Conservation (phyloP, 139 green algal genomes). For the Closterium sp. region DNA sequence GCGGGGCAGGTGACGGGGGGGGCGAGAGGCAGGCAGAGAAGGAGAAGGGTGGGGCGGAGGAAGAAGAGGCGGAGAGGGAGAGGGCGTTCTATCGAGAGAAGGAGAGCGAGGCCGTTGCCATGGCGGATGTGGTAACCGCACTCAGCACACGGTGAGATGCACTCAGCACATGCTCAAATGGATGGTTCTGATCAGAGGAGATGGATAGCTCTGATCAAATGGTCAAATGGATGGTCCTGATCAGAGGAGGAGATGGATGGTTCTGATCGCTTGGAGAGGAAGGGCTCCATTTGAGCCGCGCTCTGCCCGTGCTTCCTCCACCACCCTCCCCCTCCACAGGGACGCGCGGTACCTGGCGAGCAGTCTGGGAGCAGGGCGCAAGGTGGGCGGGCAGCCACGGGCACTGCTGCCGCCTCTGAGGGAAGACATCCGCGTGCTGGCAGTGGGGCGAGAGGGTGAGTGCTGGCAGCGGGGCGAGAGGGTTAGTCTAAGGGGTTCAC, state of each 20-base stretch:
- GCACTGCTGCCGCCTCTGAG: slow-evolving; percentile 67
- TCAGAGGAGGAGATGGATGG: not conserved
- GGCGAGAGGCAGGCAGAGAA: not conserved
- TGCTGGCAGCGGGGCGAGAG: not conserved
- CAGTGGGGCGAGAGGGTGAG: not conserved
- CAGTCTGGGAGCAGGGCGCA: not conserved
- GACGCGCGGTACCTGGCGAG: slow-evolving; percentile 8
- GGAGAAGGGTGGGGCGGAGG: not conserved
- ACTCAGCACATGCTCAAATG: not conserved
- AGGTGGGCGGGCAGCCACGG: not conserved
- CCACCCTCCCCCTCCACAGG: not conserved
- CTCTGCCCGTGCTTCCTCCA: not conserved
- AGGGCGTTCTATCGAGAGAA: slow-evolving; percentile 27
- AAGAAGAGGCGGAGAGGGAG: slow-evolving; percentile 22
- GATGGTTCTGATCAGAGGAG: not conserved
- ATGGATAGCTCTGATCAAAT: not conserved
- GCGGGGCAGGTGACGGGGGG: too few species aligned
- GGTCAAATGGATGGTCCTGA: not conserved
- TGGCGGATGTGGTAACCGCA: slow-evolving; percentile 18
- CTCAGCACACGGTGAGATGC: slow-evolving; percentile 26
- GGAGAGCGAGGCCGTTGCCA: slow-evolving; percentile 29
- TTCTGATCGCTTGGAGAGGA: not conserved
- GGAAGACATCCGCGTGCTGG: slow-evolving; percentile 61
- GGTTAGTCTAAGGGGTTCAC: too few species aligned
- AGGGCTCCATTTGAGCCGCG: not conserved